phyloP scores from a whole-genome alignment of 805 yeast genomes.

The Candida berthetii region DNA sequence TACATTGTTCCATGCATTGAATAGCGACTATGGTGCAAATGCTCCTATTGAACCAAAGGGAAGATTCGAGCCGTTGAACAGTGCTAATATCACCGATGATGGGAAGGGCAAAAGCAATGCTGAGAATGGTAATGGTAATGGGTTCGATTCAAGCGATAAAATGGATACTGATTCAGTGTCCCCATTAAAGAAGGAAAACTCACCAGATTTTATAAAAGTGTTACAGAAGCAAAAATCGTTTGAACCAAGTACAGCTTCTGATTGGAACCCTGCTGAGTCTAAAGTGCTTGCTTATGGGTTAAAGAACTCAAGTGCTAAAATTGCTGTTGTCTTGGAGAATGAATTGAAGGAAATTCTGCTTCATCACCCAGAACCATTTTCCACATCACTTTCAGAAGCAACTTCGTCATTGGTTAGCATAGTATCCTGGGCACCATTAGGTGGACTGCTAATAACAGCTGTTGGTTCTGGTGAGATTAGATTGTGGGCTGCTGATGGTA shows the following conservation, averaged over 20 bases:
- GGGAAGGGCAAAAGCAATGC: conserved; percentile 4
- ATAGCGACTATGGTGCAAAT: conserved; percentile 29
- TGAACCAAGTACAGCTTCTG: conserved; percentile 37
- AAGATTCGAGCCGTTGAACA: conserved; percentile 20
- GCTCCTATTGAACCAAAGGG: conserved; percentile 23
- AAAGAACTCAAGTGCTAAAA: conserved; percentile 38
- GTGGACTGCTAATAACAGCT: conserved; percentile 56
- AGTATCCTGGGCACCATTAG: conserved; percentile 62
- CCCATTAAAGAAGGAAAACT: conserved; percentile 3
- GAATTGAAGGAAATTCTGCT: conserved; percentile 11
- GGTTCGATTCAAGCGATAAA: not conserved
- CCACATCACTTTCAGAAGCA: conserved; percentile 22
- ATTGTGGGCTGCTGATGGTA: conserved; percentile 74
- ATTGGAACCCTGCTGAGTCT: conserved; percentile 50
- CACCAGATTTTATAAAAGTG: conserved; percentile 25
- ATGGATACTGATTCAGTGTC: not conserved
- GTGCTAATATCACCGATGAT: conserved; percentile 2
- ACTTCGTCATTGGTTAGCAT: conserved; percentile 27
- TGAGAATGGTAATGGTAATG: conserved; percentile 1
- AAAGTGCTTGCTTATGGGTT: conserved; percentile 50
- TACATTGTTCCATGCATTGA: conserved; percentile 49
- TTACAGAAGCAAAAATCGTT: conserved; percentile 32
- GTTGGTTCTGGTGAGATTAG: conserved; percentile 67
- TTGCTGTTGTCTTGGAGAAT: conserved; percentile 23
- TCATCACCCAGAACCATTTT: conserved; percentile 2